A percentile compares a stretch with the other conserved stretches of the same genome.
These are phyloP conservation scores for Rhodotorula sp. DNA, from an alignment of 1,284 basidiomycete species.

Conservation along the genomic window DNA sequence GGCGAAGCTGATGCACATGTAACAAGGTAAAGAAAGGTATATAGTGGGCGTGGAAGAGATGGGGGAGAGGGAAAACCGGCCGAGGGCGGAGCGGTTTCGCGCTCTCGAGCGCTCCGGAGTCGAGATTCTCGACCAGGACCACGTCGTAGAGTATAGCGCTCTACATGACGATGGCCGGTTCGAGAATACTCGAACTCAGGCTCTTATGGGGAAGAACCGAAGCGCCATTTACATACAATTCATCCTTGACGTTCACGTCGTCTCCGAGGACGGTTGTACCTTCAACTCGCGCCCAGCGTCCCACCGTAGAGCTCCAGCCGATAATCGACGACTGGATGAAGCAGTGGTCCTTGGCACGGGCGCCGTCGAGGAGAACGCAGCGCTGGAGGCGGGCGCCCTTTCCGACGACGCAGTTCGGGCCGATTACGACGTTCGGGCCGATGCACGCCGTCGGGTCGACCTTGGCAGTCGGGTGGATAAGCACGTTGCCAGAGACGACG, in stretches of 20 bases:
- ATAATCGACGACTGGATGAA: constrained; percentile 57
- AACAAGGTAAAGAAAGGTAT: neutral
- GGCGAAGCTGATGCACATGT: neutral
- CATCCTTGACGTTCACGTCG: constrained; percentile 58
- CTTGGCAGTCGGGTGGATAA: constrained; percentile 49
- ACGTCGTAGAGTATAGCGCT: neutral
- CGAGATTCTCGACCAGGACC: too few relatives aligned
- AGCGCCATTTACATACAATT: constrained; percentile 56
- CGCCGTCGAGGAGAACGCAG: constrained; percentile 54
- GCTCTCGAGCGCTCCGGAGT: neutral
- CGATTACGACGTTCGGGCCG: constrained; percentile 58
- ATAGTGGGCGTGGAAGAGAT: too few relatives aligned
- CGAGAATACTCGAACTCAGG: constrained; percentile 33
- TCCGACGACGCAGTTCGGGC: constrained; percentile 55
- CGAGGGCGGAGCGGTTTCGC: neutral
- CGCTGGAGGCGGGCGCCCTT: constrained; percentile 56
- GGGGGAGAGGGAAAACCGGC: neutral
- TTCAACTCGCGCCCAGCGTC: constrained; percentile 53
- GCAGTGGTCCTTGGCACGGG: constrained; percentile 55
- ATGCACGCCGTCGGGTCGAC: constrained; percentile 54
- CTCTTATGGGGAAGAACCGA: constrained; percentile 56
- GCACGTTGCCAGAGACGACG: constrained; percentile 31
- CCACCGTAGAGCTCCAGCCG: constrained; percentile 57
- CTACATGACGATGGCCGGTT: constrained; percentile 35
- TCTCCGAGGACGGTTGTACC: constrained; percentile 54